Base-by-base conservation (phyloP, 768 basidiomycete genomes). In the Guyanaporus albipodus region DNA sequence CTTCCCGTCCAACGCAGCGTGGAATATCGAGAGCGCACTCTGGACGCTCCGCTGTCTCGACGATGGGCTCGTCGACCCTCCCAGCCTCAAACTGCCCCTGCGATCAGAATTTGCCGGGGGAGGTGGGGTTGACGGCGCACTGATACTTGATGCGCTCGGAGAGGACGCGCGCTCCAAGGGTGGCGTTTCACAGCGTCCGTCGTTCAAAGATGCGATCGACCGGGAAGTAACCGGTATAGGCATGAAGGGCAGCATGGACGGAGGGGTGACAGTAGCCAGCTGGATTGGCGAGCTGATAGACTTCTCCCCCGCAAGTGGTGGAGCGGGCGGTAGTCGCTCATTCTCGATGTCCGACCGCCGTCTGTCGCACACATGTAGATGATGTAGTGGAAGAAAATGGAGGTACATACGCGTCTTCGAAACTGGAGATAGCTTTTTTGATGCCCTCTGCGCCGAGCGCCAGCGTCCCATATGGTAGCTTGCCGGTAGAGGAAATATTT, bases 371-470 rank as follows among this genome's bases (percentile, higher is more conserved):
- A 9, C 7, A 15, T 22, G 21, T 34, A 12, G 24, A 29, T n/a
- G 35, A 19, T 23, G 6, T 8, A 0, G 44, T 15, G 6, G 0
- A 8, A 21, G 2, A 38, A 8, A 9, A 26, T 0, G 22, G 17
- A n/a, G 26, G 22, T 6, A 75, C 80, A 44, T 62, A 82, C 80
- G 84, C 84, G 52, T 85, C 83, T 35, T 78, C 78, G 59, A 85
- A 86, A 48, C 71, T 76, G 36, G 72, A 75, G 52, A 85, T 85
- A n/a, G 78, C 77, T 43, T 84, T 75, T 67, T 83, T 85, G 70
- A 86, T 83, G 15, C 80, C 82, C 54, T 85, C 84, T 1, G 79
- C 80, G 18, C 83, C 84, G 22, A 77, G 66, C 2, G 77, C 82
- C 23, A 85, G 66, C 5, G 74, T 73, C 29, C 77, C 81, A 42